Evolutionary conservation across 495 filamentous ascomycete species (phyloP).

Genomic region (Hyaloscypha bicolor): DNA sequence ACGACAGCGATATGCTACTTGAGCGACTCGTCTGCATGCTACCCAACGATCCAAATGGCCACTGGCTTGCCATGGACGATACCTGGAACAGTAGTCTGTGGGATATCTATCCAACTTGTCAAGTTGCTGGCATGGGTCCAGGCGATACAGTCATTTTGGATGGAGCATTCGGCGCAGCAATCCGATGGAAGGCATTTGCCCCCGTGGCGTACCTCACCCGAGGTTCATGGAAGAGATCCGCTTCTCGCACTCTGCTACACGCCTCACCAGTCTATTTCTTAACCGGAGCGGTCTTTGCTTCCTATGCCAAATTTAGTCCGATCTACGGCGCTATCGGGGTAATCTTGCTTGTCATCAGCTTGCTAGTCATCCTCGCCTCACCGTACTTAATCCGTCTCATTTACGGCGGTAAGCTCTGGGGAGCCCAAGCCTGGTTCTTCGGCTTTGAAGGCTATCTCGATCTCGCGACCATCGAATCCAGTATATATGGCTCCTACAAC

Average conservation of each 20-base stretch:
- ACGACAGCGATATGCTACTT: conserved; percentile 45
- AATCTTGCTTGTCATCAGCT: conserved; percentile 11
- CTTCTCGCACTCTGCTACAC: conserved; percentile 2
- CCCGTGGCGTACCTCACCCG: conserved; percentile 1
- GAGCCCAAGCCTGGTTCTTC: conserved; percentile 28
- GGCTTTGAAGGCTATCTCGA: conserved; percentile 36
- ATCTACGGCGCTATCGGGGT: neutral
- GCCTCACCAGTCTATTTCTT: conserved; percentile 18
- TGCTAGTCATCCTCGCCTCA: conserved; percentile 21
- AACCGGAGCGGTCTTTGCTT: conserved; percentile 4
- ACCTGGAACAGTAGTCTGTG: conserved; percentile 35
- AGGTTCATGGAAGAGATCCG: conserved; percentile 12
- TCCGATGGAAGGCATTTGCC: conserved; percentile 30
- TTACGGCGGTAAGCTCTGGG: conserved; percentile 26
- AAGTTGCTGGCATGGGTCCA: conserved; percentile 38
- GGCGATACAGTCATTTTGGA: conserved; percentile 45
- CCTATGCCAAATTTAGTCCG: neutral
- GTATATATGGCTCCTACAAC: too few relatives aligned
- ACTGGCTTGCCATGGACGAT: neutral
- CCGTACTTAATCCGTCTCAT: conserved; percentile 19
- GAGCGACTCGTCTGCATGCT: conserved; percentile 45
- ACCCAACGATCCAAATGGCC: neutral
- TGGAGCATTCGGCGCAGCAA: conserved; percentile 32
- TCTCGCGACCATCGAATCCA: too few relatives aligned
- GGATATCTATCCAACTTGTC: conserved; percentile 44